These are phyloP conservation scores for Paraphaeosphaeria sporulosa DNA, from an alignment of 2,329 filamentous ascomycete genomes.

Conservation along the genomic window DNA sequence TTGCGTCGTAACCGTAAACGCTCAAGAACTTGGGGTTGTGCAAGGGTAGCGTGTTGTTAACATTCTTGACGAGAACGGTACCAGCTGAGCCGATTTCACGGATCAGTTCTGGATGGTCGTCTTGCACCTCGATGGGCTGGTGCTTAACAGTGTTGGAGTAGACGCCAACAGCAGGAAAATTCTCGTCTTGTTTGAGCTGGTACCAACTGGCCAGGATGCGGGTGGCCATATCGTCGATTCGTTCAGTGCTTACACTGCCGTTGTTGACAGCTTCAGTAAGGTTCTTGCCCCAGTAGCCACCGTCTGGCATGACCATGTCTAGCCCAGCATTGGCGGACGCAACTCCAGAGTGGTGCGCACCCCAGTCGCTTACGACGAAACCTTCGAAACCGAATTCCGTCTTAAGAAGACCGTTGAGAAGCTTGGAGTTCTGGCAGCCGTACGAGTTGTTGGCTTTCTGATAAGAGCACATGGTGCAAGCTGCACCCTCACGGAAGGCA, in stretches of 20 bases:
- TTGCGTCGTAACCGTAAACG: constrained; percentile 52
- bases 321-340: constrained; percentile 56
- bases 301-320: constrained; percentile 54
- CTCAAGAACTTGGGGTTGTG: constrained; percentile 51
- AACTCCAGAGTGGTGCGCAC: constrained; percentile 55
- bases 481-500: constrained; percentile 64
- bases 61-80: constrained; percentile 58
- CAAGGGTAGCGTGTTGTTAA: constrained; percentile 62
- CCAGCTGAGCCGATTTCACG: constrained; percentile 52
- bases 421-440: constrained; percentile 46
- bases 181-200: constrained; percentile 50
- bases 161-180: constrained; percentile 35
- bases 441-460: constrained; percentile 44
- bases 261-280: constrained; percentile 41
- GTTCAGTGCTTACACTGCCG: constrained; percentile 30
- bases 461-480: constrained; percentile 66
- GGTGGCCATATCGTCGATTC: constrained; percentile 42
- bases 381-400: constrained; percentile 59
- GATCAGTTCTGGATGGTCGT: constrained; percentile 52
- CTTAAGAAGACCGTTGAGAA: constrained; percentile 60
- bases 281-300: constrained; percentile 38
- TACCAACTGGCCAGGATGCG: constrained; percentile 38
- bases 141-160: constrained; percentile 34
- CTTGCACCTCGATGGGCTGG: constrained; percentile 57
- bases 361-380: constrained; percentile 54